Conservation (phyloP, 177 flowering plant genomes). For the Vitis hybrid region DNA sequence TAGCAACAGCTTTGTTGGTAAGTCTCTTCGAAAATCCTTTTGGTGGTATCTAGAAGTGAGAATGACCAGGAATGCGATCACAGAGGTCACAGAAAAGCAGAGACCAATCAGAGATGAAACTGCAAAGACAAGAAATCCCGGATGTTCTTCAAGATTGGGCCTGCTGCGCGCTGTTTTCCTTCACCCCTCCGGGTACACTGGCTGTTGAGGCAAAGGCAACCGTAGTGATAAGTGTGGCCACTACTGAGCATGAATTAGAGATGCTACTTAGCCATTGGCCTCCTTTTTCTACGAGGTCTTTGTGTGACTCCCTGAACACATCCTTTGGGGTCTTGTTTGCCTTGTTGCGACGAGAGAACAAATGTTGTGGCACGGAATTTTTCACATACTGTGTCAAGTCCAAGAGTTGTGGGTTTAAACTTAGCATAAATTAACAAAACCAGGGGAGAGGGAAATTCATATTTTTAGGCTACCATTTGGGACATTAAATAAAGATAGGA, state of each 20-base stretch:
- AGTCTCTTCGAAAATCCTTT: constrained; percentile 27
- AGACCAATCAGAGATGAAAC: constrained; percentile 38
- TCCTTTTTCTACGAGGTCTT: constrained; percentile 14
- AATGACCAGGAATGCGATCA: constrained; percentile 40
- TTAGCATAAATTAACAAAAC: no score
- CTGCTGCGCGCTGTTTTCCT: constrained; percentile 12
- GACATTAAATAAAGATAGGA: no score
- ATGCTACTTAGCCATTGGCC: constrained; percentile 38
- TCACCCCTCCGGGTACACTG: constrained; percentile 37
- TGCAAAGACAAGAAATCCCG: constrained; percentile 34
- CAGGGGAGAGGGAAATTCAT: no score
- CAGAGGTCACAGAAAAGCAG: constrained; percentile 38
- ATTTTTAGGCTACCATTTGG: no score
- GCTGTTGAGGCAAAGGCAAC: constrained; percentile 44
- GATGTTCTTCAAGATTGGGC: constrained; percentile 26
- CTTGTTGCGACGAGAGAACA: constrained; percentile 23
- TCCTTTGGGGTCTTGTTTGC: constrained; percentile 25
- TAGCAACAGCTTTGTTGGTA: constrained; percentile 33
- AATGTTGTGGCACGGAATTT: constrained; percentile 15
- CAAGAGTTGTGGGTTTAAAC: no score
- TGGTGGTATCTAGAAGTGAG: constrained; percentile 35
- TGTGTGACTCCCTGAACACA: constrained; percentile 32
- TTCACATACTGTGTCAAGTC: constrained; percentile 21
- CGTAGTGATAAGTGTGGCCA: constrained; percentile 34
- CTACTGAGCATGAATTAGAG: constrained; percentile 39